Evolutionary conservation across 306 rosid species (phyloP).

Genomic region (Quercus suber): DNA sequence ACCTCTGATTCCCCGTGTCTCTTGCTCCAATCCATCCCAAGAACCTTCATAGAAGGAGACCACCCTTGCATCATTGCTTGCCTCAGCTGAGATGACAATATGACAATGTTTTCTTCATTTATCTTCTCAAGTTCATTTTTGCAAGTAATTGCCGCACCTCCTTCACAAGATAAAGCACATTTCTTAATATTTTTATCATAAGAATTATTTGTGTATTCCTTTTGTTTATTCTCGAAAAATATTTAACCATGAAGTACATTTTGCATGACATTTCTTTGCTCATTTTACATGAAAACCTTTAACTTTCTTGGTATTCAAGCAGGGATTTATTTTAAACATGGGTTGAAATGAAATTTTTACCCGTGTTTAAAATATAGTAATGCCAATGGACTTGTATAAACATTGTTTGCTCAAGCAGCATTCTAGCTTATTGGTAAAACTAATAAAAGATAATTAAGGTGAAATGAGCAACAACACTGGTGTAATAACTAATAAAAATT

Average conservation of each 20-base stretch:
- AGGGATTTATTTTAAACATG: background rate
- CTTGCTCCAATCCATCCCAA: conserved; percentile 98
- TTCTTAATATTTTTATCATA: background rate
- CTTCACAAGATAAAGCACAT: conserved; percentile 28
- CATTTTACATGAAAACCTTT: background rate
- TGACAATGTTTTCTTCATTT: conserved; percentile 64
- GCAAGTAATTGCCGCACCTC: conserved; percentile 92
- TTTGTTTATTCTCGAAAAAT: background rate
- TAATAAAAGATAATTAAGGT: no score
- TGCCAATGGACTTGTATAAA: background rate
- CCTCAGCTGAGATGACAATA: conserved; percentile 73
- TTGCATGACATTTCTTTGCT: background rate
- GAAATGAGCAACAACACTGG: no score
- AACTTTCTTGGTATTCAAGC: background rate
- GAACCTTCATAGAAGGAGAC: conserved; percentile 45
- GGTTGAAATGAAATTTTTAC: background rate
- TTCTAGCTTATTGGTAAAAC: no score
- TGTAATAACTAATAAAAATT: no score
- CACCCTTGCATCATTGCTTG: conserved; percentile 45
- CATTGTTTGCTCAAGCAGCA: background rate
- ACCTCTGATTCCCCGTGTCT: conserved; percentile 51
- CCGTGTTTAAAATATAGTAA: background rate
- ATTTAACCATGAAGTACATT: background rate
- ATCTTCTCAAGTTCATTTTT: conserved; percentile 78
- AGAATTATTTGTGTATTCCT: background rate